Base-by-base conservation (phyloP, 805 yeast species). In the Yarrowia bubula region DNA sequence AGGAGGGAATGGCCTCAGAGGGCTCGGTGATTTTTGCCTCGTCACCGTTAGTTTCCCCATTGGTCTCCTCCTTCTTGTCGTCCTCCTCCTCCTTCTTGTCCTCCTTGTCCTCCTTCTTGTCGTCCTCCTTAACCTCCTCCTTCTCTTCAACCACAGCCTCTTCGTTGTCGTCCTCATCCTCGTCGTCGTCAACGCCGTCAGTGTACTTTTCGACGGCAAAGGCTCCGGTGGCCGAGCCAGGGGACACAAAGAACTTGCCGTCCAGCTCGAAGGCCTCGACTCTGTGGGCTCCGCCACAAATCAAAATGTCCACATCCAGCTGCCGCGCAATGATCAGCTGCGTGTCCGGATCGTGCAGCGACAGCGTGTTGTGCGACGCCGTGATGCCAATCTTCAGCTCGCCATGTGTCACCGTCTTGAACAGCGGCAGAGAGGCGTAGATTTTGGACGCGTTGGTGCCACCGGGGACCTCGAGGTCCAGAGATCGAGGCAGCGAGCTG, bases 141-240 rank as follows among this genome's bases (percentile, higher is more conserved):
- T 70, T 72, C 33, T 71, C 38, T 7, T 69, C 71, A 28, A 75
- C 76, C 35, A 73, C 75, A 0, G 70, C 72, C 33, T 71, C 35
- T 10, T 74, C 78, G 10, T 75, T 77, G 8, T 75, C 76, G 5
- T 73, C 80, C 3, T 81, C 80, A 2, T 82, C 86, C 17, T 82
- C 85, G 1, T 82, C 85, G 1, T 80, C 81, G 7, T 79, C 80
- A 66, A 86, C 86, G 77, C 86, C 84, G 71, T 86, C 87, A 37
- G 89, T 82, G 47, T 83, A 82, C 44, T 38, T 38, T n/a, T 43
- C 51, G 33, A 58, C 64, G 17, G 65, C 47, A 69, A 83, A 85
- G 0, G 98, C 97, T 31, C 99, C 99, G 0, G 98, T 92, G 46
- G 96, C 96, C 73, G 96, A 88, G 0, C 99, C 99, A 0, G 99